Evolutionary conservation across 225 moss, liverwort and hornwort genomes (phyloP).

Genomic region (Straminergon stramineum): DNA sequence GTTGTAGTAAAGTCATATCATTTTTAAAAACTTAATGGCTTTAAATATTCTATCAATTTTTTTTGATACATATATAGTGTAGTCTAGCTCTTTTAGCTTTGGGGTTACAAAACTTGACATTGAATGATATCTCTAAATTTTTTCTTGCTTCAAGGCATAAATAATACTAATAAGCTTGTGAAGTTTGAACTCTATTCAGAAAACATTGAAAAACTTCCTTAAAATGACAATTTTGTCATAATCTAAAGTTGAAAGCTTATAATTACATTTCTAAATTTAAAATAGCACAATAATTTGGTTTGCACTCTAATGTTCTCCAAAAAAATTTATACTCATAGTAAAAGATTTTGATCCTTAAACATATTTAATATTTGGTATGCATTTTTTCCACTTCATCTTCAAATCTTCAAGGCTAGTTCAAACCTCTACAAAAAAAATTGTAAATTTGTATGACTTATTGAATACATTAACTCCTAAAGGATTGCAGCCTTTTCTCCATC

Average conservation of each 20-base stretch:
- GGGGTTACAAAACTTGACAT: neutral
- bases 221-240: neutral
- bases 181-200: neutral
- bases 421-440: neutral
- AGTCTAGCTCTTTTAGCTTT: neutral
- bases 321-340: neutral
- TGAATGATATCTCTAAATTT: neutral
- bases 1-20: neutral
- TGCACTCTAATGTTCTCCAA: neutral
- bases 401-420: neutral
- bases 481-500: too few relatives aligned
- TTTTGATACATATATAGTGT: neutral
- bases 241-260: neutral
- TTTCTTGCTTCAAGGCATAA: neutral
- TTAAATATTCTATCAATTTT: neutral
- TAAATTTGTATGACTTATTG: neutral
- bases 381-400: neutral
- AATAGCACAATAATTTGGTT: neutral
- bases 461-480: neutral
- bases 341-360: neutral
- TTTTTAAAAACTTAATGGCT: neutral
- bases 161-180: neutral
- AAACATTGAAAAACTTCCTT: neutral
- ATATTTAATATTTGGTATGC: neutral
- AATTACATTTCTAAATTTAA: neutral